Base-by-base conservation (phyloP, 208 protist genomes). In the Wallacemonas sp. region DNA sequence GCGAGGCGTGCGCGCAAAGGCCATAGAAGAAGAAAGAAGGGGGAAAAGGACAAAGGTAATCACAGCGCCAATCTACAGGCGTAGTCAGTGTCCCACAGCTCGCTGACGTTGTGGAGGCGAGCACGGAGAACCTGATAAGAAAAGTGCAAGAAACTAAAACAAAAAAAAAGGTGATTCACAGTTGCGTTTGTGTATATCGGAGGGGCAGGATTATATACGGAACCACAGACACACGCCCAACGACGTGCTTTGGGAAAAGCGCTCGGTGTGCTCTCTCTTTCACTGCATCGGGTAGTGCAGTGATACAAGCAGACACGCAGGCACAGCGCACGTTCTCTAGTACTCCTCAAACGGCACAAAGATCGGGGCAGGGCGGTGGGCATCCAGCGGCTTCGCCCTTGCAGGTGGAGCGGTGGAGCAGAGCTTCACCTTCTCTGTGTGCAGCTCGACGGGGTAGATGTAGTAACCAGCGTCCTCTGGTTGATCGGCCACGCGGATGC, bases 301-400 rank as follows among this genome's bases (percentile, higher is more conserved):
- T n/a, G n/a, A n/a, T n/a, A n/a, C n/a, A n/a, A n/a, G n/a, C n/a
- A n/a, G n/a, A n/a, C n/a, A n/a, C n/a, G n/a, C n/a, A n/a, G n/a
- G n/a, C n/a, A n/a, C 26, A 12, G 4, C 17, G 39, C 21, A 8
- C 41, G 46, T 33, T 33, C 15, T 6, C 17, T 9, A 41, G 29
- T 54, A 19, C 15, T 60, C 8, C 13, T 55, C 44, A 57, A 63
- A 61, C 32, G 30, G 39, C 24, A 53, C 29, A 66, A 57, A 46
- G 15, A 83, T 73, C 1, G 77, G 77, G 1, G 71, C 63, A 3
- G 77, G 77, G 1, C 77, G 71, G 27, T 55, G 60, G 10, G 52
- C 63, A 17, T 78, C 77, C 13, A 83, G 66, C 13, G 62, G 68
- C 67, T 68, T 74, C n/a, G 39, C 37, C 17, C 76, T 66, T 22